Base-by-base conservation (phyloP, 805 yeast species). In the Wickerhamiella bombiphila region DNA sequence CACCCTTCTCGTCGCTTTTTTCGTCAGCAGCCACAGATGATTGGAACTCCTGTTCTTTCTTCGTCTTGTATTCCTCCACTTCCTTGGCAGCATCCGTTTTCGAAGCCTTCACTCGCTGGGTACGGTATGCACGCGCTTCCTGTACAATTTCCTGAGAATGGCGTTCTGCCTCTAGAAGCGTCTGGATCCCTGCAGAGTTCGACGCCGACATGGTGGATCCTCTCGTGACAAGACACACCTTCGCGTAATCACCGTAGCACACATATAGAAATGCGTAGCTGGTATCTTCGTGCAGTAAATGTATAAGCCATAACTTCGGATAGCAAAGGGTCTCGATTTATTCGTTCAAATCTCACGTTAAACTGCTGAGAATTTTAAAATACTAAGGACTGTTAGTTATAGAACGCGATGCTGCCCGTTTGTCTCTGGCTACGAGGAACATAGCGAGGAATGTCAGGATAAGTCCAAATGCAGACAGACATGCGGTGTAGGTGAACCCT, bases 131-230 rank as follows among this genome's bases (percentile, higher is more conserved):
- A 68, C 97, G 81, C 18, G 98, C 96, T 57, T 80, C 79, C 53
- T 86, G 70, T 44, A 91, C 97, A 46, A 86, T 80, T 51, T 77
- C 86, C 51, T 93, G 96, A n/a, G 98, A 97, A 53, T 82, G 88
- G 63, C 80, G 83, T 66, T 91, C 98, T 45, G 97, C 93, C 56
- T 70, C 76, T 44, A 76, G 65, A 42, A 76, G 69, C 47, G 80
- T 73, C 65, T 76, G 80, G 53, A 76, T 76, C 50, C 82, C 83
- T 39, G 69, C 56, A 25, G 68, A 61, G 51, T 57, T 61, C 39
- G 63, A 64, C 32, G 65, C 65, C 42, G 66, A 61, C 66, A 59
- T 47, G 11, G 11, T 15, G 9, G 26, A 9, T 24, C 9, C 13
- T 24, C 26, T n/a, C n/a, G n/a, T n/a, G n/a, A n/a, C n/a, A n/a